Evolutionary conservation across 2,329 filamentous ascomycete genomes (phyloP).

Genomic region (Westerdykella aurantiaca): DNA sequence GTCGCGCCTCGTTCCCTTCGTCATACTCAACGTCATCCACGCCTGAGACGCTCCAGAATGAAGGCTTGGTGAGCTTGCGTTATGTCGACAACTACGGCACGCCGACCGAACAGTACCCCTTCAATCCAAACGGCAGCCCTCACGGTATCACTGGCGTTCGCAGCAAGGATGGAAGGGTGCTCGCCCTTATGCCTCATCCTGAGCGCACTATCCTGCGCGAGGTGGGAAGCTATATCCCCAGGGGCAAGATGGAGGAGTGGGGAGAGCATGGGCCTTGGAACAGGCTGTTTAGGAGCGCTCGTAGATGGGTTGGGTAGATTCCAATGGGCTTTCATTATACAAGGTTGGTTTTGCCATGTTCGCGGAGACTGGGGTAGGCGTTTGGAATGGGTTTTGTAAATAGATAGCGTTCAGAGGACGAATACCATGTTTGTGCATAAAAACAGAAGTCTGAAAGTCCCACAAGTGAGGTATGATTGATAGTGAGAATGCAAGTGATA

Average conservation of each 20-base stretch:
- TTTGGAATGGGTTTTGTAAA: too few species aligned
- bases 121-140: slow-evolving; percentile 82
- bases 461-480: too few species aligned
- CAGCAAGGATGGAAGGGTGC: slow-evolving; percentile 69
- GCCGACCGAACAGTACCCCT: slow-evolving; percentile 77
- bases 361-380: background rate
- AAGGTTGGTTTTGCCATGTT: background rate
- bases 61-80: slow-evolving; percentile 68
- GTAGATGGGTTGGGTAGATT: slow-evolving; percentile 71
- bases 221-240: slow-evolving; percentile 68
- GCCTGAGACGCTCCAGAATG: slow-evolving; percentile 51
- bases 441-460: too few species aligned
- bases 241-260: slow-evolving; percentile 58
- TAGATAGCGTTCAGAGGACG: too few species aligned
- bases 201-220: slow-evolving; percentile 82
- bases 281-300: slow-evolving; percentile 78
- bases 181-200: slow-evolving; percentile 91
- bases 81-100: slow-evolving; percentile 79
- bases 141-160: slow-evolving; percentile 74
- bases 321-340: background rate
- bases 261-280: slow-evolving; percentile 81
- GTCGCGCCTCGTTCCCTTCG: slow-evolving; percentile 57
- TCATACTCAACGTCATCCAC: slow-evolving; percentile 38
- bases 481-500: too few species aligned
- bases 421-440: too few species aligned